phyloP scores from a whole-genome alignment of 2,329 filamentous ascomycete species.

The Zalaria obscura region DNA sequence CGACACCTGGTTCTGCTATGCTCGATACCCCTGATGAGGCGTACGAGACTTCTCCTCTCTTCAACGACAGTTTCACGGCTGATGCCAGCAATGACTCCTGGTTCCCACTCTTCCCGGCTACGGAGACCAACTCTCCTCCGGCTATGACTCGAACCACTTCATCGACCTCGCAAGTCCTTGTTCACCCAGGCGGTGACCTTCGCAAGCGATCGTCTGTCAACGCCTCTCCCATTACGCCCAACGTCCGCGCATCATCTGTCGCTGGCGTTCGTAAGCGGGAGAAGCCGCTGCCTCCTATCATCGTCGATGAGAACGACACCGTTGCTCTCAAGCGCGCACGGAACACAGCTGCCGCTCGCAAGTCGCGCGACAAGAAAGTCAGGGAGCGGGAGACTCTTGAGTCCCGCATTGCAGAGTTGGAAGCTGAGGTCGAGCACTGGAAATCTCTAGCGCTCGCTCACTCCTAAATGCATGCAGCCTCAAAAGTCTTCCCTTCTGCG shows the following conservation, averaged over 20 bases:
- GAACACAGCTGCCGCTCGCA: conserved; percentile 86
- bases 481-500: conserved; percentile 3
- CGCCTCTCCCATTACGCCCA: conserved; percentile 27
- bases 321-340: conserved; percentile 84
- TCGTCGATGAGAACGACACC: conserved; percentile 59
- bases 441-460: conserved; percentile 16
- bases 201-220: conserved; percentile 22
- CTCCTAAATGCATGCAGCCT: background rate
- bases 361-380: conserved; percentile 79
- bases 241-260: conserved; percentile 50
- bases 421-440: conserved; percentile 20
- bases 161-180: conserved; percentile 20
- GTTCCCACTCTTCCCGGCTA: conserved; percentile 58
- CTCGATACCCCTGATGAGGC: conserved; percentile 60
- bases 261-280: conserved; percentile 67
- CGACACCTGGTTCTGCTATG: conserved; percentile 62
- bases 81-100: conserved; percentile 44
- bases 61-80: conserved; percentile 41
- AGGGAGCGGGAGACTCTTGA: conserved; percentile 63
- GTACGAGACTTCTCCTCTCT: conserved; percentile 68
- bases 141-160: conserved; percentile 26
- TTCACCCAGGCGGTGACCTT: conserved; percentile 20
- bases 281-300: conserved; percentile 67
- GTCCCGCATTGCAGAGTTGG: conserved; percentile 45
- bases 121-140: conserved; percentile 16